These are phyloP conservation scores for Saturnispora gosingensis DNA, from an alignment of 805 yeast genomes.

Conservation along the genomic window DNA sequence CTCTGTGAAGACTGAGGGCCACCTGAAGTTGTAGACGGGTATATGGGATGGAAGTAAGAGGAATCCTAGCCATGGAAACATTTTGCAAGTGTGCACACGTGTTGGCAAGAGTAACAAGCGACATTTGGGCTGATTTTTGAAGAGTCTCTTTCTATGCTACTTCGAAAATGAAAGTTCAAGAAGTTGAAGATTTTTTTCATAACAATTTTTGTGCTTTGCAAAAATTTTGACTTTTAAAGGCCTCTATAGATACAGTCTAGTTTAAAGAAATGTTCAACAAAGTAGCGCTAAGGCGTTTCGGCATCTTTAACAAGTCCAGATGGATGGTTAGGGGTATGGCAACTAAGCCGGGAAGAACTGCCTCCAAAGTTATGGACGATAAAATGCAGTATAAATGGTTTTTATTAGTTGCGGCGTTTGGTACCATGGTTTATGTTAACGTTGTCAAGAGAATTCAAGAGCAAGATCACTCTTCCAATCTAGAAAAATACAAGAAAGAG, in stretches of 20 bases:
- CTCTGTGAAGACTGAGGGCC: constrained; percentile 76
- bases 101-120: constrained; percentile 75
- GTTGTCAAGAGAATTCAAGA: constrained; percentile 25
- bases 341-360: not conserved
- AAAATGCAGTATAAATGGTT: constrained; percentile 15
- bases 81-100: constrained; percentile 85
- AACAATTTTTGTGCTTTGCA: not conserved
- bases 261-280: not conserved
- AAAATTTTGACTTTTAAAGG: not conserved
- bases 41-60: constrained; percentile 75
- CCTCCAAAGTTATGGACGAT: constrained; percentile 10
- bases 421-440: constrained; percentile 33
- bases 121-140: constrained; percentile 41
- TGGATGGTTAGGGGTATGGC: not conserved
- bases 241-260: no score
- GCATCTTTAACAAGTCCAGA: not conserved
- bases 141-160: not conserved
- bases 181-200: not conserved
- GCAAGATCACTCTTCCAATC: constrained; percentile 25
- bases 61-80: constrained; percentile 63
- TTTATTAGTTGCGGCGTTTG: constrained; percentile 33
- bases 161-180: not conserved
- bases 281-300: not conserved
- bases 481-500: constrained; percentile 29
- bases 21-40: constrained; percentile 75